Percentiles rank a stretch among this genome's conserved stretches.
Evolutionary conservation across 2,329 filamentous ascomycete genomes (phyloP).

Genomic region (Colletotrichum sp.): DNA sequence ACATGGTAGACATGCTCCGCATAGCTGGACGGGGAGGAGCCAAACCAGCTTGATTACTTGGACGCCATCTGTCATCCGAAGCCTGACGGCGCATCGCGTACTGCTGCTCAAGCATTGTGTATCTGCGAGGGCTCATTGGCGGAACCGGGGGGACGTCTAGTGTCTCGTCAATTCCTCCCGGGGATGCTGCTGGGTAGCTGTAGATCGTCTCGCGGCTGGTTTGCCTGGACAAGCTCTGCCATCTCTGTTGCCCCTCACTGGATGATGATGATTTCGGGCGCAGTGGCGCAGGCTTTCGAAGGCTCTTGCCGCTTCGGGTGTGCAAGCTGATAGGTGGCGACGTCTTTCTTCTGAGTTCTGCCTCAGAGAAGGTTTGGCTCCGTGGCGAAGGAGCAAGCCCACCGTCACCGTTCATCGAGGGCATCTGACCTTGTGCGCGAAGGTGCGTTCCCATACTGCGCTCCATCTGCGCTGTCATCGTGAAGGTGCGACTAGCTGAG

Average conservation of each 20-base stretch:
- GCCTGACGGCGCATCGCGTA: slow-evolving; percentile 13
- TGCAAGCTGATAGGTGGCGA: slow-evolving; percentile 47
- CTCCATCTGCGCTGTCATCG: slow-evolving; percentile 32
- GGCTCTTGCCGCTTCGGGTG: slow-evolving; percentile 37
- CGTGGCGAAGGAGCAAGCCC: neutral
- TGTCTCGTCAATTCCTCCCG: slow-evolving; percentile 12
- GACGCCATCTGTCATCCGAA: neutral
- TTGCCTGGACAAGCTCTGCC: slow-evolving; percentile 17
- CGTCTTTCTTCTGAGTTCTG: slow-evolving; percentile 32
- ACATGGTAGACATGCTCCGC: neutral
- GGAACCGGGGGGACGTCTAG: slow-evolving; percentile 24
- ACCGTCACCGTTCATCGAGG: neutral
- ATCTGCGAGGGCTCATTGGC: slow-evolving; percentile 25
- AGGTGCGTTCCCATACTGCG: slow-evolving; percentile 24
- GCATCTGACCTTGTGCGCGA: neutral
- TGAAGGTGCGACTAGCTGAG: slow-evolving; percentile 30
- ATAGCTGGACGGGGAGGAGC: neutral
- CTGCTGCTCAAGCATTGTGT: neutral
- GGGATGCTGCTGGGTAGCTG: slow-evolving; percentile 23
- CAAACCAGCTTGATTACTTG: neutral
- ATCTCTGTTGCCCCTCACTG: slow-evolving; percentile 9
- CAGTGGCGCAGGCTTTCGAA: slow-evolving; percentile 34
- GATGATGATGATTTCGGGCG: slow-evolving; percentile 40
- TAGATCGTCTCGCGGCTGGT: slow-evolving; percentile 24
- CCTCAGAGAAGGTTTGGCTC: slow-evolving; percentile 28